phyloP scores from a whole-genome alignment of 1,284 basidiomycete species.

The Meira miltonrushii region DNA sequence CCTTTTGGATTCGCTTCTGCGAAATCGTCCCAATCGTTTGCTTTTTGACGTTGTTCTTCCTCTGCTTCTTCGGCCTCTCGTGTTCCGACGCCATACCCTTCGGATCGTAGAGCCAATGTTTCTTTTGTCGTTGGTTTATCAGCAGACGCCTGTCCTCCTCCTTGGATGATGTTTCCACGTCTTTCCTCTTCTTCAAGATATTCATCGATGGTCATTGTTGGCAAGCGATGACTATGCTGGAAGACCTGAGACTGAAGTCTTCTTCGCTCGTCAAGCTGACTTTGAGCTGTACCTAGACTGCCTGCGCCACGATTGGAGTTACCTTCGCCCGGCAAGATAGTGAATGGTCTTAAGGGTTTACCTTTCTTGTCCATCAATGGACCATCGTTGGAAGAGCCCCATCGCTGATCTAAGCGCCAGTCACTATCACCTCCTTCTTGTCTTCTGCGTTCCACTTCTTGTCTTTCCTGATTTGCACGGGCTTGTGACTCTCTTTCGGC shows the following conservation, averaged over 20 bases:
- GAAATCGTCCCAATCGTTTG: slow-evolving; percentile 40
- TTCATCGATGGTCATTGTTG: slow-evolving; percentile 94
- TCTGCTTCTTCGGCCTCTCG: slow-evolving; percentile 64
- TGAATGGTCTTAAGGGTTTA: slow-evolving; percentile 46
- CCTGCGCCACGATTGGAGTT: neutral
- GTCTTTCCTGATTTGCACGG: slow-evolving; percentile 3
- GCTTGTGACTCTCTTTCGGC: neutral
- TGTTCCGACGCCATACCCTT: slow-evolving; percentile 69
- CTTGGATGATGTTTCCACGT: slow-evolving; percentile 78
- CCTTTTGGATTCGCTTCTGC: slow-evolving; percentile 58
- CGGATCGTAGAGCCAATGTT: slow-evolving; percentile 45
- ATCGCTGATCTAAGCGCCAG: slow-evolving; percentile 41
- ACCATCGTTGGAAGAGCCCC: slow-evolving; percentile 16
- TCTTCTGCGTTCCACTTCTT: neutral
- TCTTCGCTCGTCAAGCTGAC: slow-evolving; percentile 78
- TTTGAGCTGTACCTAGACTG: slow-evolving; percentile 68
- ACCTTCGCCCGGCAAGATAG: slow-evolving; percentile 23
- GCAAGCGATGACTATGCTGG: slow-evolving; percentile 74
- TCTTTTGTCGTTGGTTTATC: slow-evolving; percentile 10
- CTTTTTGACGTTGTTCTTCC: slow-evolving; percentile 56
- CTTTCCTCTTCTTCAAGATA: slow-evolving; percentile 80
- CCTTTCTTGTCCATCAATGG: slow-evolving; percentile 37
- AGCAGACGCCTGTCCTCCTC: slow-evolving; percentile 66
- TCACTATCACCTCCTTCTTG: slow-evolving; percentile 13
- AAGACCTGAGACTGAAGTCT: slow-evolving; percentile 75